Base-by-base conservation (phyloP, 2,329 filamentous ascomycete genomes). In the Colletotrichum higginsianum region DNA sequence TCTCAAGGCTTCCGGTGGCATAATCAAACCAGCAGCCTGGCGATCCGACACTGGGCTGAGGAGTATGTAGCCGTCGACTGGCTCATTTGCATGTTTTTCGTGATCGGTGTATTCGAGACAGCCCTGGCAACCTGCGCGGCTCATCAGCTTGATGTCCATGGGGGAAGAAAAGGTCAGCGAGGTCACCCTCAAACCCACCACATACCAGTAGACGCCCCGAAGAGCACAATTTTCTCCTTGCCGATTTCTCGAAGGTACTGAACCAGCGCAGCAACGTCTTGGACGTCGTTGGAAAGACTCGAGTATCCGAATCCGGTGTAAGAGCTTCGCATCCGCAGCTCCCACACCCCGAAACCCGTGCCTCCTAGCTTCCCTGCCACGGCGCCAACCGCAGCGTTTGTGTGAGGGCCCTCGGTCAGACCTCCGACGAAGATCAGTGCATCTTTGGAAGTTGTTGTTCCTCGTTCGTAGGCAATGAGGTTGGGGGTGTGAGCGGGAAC, bases 1-100 rank as follows among this genome's bases (percentile, higher is more conserved):
- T 13, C 86, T 82, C 71, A 88, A 81, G 6, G 84, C 81, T 3
- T 61, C 67, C 1, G 9, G 26, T 5, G 83, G 76, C 66, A 89
- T 82, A 4, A 87, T 77, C 4, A 83, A 77, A 2, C 81, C 81
- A 12, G 93, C 77, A 0, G 87, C 88, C 79, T 97, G 92, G 26
- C 94, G 87, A 79, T 97, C 94, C 2, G 90, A 94, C 2, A 95
- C 91, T 0, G 93, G 91, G 0, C 92, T 94, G 79, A 97, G 94
- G 64, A 97, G 82, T 46, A 97, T 92, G 60, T 90, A 91, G 44
- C 92, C 94, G 70, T 96, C 90, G 1, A 97, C 83, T 0, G 89
- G 87, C 4, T 12, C 47, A 40, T 23, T 52, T 4, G 76, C 75
- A 49, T 84, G 75, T 70, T 83, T 83, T 56, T 78, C 78, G 7